Base-by-base conservation (phyloP, 139 green algal genomes). In the Limnomonas spitsbergensis region DNA sequence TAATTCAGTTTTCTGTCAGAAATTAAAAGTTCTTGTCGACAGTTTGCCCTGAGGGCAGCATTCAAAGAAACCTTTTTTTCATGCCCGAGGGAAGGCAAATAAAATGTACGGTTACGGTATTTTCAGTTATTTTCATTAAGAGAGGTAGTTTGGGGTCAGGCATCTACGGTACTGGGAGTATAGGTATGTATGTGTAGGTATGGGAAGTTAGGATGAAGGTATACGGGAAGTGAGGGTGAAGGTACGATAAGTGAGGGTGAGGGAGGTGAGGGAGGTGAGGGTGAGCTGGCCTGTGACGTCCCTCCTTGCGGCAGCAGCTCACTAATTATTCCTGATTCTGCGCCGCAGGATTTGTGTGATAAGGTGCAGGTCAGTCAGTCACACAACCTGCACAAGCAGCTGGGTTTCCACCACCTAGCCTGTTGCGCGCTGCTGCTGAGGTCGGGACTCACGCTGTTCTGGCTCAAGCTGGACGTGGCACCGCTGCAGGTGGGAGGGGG, bases 361-460 rank as follows among this genome's bases (percentile, higher is more conserved):
- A 88, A 91, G 69, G 82, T 89, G 3, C 38, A 83, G 9, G 42
- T 37, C 39, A 78, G 77, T 1, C 88, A 94, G 81, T 88, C 74
- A 40, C 89, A 94, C 83, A 90, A 82, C 53, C 77, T 87, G 2
- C 90, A 93, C 72, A 88, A 88, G 67, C 81, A 87, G 37, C 75
- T 90, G 38, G 86, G 82, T 0, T 93, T 96, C 42, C 89, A 93
- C 72, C 91, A 92, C 27, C 83, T 94, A 71, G 92, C 88, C 0
- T 78, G 88, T 31, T 89, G 88, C 20, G 89, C 91, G 1, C 80
- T 97, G 24, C 80, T 87, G 52, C 70, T 95, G 37, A 84, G 93
- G 2, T 90, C 94, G 52, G 31, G 76, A 14, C 32, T 77, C 31
- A 86, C 86, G 1, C 81, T 90, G 31, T 85, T 90, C 73, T 84